Evolutionary conservation across 2,329 filamentous ascomycete genomes (phyloP), one percentile per base, ranked within the genome.

Genomic region (Stagonosporopsis rhizophila): DNA sequence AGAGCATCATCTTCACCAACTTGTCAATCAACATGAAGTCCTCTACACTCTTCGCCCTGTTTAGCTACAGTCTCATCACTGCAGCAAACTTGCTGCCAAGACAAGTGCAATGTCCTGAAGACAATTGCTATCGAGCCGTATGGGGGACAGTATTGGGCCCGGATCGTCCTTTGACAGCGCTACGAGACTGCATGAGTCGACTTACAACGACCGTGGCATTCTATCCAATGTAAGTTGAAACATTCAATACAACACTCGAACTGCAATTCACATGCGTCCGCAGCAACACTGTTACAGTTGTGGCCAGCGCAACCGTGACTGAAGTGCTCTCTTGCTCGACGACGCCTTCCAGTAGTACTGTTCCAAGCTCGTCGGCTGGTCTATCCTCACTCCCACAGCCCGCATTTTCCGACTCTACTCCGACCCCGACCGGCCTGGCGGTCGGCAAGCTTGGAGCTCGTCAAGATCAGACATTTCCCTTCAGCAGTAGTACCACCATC

Each of bases 121-220:
- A 74, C 20, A 49, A 66, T 30, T 74, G 71, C 48, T 65, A 66
- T 37, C 60, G 58, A 37, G 69, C 66, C 14, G 56, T 73, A 17
- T 71, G 67, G 60, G 67, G 63, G 9, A 62, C 60, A 1, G 40
- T 52, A 47, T 34, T 45, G 35, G 60, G 60, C 25, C 32, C 58
- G 5, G 41, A 54, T n/a, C 65, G 62, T 50, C 45, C 61, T 2
- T 39, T 60, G 23, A 59, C 51, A 17, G 68, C 54, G 1, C 62
- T 54, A 2, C 40, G 52, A 27, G 59, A 71, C 34, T 74, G 71
- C 32, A 45, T 59, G 19, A 57, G 50, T 20, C 68, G 62, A 28
- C 58, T 73, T 30, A 73, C 68, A 22, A 69, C 67, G 5, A 69
- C 65, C 19, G 52, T 68, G 6, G 37, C 67, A 2, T 50, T 66